phyloP scores from a whole-genome alignment of 164 flowering plant species.

The Nymphaea thermarum region DNA sequence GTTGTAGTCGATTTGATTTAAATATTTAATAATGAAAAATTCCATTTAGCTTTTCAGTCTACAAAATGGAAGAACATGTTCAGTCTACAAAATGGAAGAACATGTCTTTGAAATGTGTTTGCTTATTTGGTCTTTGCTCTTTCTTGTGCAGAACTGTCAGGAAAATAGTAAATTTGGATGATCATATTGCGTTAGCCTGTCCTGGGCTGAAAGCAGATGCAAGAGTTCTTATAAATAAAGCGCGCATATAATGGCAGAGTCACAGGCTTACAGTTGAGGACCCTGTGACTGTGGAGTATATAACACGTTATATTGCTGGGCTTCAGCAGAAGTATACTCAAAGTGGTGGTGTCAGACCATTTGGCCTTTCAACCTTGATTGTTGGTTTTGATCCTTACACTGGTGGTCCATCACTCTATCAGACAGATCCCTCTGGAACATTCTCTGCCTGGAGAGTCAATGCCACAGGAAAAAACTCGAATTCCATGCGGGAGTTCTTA shows the following conservation, averaged over 20 bases:
- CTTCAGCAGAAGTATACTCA: conserved; percentile 97
- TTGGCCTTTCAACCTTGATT: conserved; percentile 91
- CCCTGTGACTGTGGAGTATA: conserved; percentile 93
- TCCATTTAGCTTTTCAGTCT: no score
- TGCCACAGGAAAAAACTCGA: conserved; percentile 95
- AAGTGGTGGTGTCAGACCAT: conserved; percentile 98
- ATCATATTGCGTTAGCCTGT: conserved; percentile 93
- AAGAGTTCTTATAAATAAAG: conserved; percentile 81
- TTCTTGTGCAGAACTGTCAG: conserved; percentile 53
- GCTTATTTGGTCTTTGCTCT: not conserved
- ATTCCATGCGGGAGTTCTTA: conserved; percentile 77
- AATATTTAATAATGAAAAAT: no score
- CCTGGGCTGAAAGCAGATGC: conserved; percentile 99
- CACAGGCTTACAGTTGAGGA: conserved; percentile 96
- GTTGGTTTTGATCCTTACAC: conserved; percentile 95
- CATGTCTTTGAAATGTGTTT: not conserved
- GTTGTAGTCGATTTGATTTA: no score
- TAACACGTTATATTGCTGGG: conserved; percentile 93
- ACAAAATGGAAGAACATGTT: no score
- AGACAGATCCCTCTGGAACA: conserved; percentile 98
- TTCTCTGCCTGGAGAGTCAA: conserved; percentile 99
- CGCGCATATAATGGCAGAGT: conserved; percentile 93
- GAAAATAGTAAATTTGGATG: conserved; percentile 82
- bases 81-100: no score
- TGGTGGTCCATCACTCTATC: conserved; percentile 75